Evolutionary conservation across 805 yeast genomes (phyloP).

Genomic region (Priceomyces carsonii): DNA sequence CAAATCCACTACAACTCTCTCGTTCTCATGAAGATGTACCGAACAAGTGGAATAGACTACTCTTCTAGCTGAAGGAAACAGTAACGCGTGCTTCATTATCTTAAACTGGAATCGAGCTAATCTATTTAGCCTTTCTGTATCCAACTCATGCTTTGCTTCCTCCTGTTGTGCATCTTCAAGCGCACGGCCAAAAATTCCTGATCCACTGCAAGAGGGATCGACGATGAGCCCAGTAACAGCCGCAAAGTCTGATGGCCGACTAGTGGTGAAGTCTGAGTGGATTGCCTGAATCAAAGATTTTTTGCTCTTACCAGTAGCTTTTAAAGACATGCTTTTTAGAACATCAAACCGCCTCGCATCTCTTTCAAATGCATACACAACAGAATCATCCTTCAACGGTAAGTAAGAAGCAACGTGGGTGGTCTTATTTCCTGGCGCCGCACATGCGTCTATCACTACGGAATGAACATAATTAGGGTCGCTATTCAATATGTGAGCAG

Average conservation of each 20-base stretch:
- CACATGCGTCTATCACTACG: constrained; percentile 84
- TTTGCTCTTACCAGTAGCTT: constrained; percentile 49
- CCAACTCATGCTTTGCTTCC: constrained; percentile 48
- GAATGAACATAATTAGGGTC: constrained; percentile 55
- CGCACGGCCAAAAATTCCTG: constrained; percentile 94
- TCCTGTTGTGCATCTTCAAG: constrained; percentile 51
- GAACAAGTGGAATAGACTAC: constrained; percentile 96
- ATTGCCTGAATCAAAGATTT: constrained; percentile 47
- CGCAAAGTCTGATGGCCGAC: constrained; percentile 57
- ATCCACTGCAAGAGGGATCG: constrained; percentile 97
- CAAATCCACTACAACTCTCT: constrained; percentile 81
- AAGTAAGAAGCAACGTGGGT: constrained; percentile 82
- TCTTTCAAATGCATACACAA: constrained; percentile 84
- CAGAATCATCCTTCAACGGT: constrained; percentile 22
- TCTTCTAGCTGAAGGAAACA: constrained; percentile 71
- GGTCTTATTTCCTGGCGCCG: constrained; percentile 98
- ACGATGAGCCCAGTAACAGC: constrained; percentile 80
- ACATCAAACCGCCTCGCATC: constrained; percentile 71
- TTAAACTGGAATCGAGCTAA: constrained; percentile 84
- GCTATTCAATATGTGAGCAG: constrained; percentile 72
- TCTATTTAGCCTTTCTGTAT: constrained; percentile 63
- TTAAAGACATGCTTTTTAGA: constrained; percentile 72
- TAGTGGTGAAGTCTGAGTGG: constrained; percentile 65
- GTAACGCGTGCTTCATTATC: constrained; percentile 85
- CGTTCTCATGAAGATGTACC: constrained; percentile 91